Conservation (phyloP, 169 alveolate species). For the Sarcocystis neurona region DNA sequence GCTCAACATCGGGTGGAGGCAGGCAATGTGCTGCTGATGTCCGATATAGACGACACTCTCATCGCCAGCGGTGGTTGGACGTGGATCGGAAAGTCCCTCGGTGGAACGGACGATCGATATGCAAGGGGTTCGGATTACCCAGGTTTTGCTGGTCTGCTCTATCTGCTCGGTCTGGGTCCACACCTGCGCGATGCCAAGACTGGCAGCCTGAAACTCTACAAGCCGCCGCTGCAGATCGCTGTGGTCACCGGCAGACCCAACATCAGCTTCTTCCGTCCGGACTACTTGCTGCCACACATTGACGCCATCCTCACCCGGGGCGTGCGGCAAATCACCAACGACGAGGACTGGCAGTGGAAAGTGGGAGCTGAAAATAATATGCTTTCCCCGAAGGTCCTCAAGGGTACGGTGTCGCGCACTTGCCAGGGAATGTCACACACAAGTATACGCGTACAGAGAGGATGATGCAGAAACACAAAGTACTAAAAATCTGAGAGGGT, state of each 20-base stretch:
- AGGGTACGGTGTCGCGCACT: neutral
- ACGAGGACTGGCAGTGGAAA: constrained; percentile 35
- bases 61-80: constrained; percentile 41
- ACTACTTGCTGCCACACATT: constrained; percentile 14
- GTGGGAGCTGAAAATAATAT: constrained; percentile 40
- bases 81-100: constrained; percentile 49
- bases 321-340: constrained; percentile 46
- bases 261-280: constrained; percentile 39
- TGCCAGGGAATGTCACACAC: too few relatives aligned
- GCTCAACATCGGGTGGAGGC: neutral
- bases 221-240: constrained; percentile 23
- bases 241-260: constrained; percentile 54
- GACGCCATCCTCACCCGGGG: constrained; percentile 44
- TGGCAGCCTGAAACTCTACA: neutral
- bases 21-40: constrained; percentile 37
- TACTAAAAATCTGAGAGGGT: too few relatives aligned
- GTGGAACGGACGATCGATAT: constrained; percentile 48
- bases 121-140: constrained; percentile 59
- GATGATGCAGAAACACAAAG: too few relatives aligned
- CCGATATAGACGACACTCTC: constrained; percentile 60
- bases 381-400: neutral
- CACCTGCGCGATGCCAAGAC: constrained; percentile 39
- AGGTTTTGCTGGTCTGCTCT: constrained; percentile 46
- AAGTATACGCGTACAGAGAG: too few relatives aligned
- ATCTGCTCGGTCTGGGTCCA: constrained; percentile 53